A percentile compares a stretch with the other conserved stretches of the same genome.
Evolutionary conservation across 2,329 filamentous ascomycete species (phyloP).

Genomic region (Aureobasidium sp.): DNA sequence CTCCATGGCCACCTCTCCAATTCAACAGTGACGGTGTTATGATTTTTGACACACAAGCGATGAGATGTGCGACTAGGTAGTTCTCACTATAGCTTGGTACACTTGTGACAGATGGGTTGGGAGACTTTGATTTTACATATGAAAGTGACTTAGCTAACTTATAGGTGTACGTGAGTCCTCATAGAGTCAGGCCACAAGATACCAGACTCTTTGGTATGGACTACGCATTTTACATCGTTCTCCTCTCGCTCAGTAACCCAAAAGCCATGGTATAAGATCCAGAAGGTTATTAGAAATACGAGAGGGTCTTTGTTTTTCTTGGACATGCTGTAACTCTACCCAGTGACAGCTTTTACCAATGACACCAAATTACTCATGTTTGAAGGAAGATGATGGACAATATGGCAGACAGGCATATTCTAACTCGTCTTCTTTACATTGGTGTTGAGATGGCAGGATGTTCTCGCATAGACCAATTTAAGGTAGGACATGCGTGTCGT

Average conservation of each 20-base stretch:
- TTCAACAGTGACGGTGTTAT: too few relatives aligned
- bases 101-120: background rate
- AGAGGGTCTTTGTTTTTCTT: background rate
- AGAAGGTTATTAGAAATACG: constrained; percentile 4
- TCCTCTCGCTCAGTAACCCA: constrained; percentile 12
- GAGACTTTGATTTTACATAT: background rate
- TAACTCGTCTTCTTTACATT: background rate
- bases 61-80: too few relatives aligned
- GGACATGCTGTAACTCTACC: background rate
- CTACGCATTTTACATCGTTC: constrained; percentile 5
- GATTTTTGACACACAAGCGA: too few relatives aligned
- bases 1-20: too few relatives aligned
- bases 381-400: background rate
- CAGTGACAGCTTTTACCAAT: background rate
- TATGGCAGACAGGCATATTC: background rate
- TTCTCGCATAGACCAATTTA: background rate
- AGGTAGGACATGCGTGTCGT: background rate
- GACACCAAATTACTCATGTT: background rate
- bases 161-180: background rate
- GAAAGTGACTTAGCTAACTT: background rate
- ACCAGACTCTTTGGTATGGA: background rate
- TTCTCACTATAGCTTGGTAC: background rate
- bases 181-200: background rate
- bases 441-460: background rate
- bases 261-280: constrained; percentile 4